Base-by-base conservation (phyloP, 1,284 basidiomycete genomes). In the Trametes hirsuta region DNA sequence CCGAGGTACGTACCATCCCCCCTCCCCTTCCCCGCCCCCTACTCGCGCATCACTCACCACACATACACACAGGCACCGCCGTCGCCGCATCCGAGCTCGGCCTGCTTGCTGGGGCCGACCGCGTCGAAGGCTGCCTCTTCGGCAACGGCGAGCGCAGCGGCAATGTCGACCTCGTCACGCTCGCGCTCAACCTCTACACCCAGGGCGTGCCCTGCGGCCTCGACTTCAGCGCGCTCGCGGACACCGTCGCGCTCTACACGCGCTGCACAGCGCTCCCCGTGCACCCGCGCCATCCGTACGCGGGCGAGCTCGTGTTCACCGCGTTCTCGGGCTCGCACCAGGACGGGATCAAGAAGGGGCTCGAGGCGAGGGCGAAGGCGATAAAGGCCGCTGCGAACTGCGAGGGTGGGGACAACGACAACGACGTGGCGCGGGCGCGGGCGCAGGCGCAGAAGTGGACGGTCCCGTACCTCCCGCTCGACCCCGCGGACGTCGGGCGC, bases 251-350 rank as follows among this genome's bases (percentile, higher is more conserved):
- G 69, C 87, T 93, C 15, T 95, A 98, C 57, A 94, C 91, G 6
- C 86, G 93, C 72, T 99, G 97, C 81, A 99, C 97, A 70, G 95
- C 97, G 70, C 86, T 99, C 9, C 94, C 96, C 6, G 85, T 98
- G 3, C 96, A 98, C 76, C 95, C 96, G 18, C 86, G 97, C 51
- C 93, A 98, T 72, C 97, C 97, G 0, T 99, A 98, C 70, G 96
- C 94, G 3, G 97, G 97, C 61, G 97, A 99, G 74, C 87, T 99
- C 53, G 97, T 99, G 61, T 98, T 95, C 77, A 98, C 97, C 36
- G 97, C 97, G 8, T 99, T 99, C 82, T 97, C 95, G 59, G 97
- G 97, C 36, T 95, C 93, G 55, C 97, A 99, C 75, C 97, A 97
- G 78, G 97, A 99, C 72, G 97, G 97, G 22, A 94, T 99, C 83